Base-by-base conservation (phyloP, 768 basidiomycete genomes). In the Boletus reticulatus region DNA sequence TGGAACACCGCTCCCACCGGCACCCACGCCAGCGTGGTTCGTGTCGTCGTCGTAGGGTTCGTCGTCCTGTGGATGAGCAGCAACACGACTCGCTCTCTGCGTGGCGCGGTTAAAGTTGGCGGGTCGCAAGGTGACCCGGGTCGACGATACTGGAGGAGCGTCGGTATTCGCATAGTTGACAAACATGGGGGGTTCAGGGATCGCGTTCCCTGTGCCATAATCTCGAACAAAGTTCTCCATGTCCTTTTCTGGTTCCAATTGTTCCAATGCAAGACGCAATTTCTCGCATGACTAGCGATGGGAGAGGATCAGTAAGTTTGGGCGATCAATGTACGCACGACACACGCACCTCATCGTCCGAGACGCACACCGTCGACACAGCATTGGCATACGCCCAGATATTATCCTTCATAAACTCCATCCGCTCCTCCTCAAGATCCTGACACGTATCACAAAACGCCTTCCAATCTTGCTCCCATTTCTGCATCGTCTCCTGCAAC, bases 351-450 rank as follows among this genome's bases (percentile, higher is more conserved):
- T 96, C 93, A 63, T 99, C 97, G 67, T 98, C 97, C 12, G 86
- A 77, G 17, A 99, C 95, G 63, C 97, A 98, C 14, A 95, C 90
- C 12, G 89, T 92, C 14, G 95, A 97, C n/a, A 97, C 87, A 1
- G 89, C 88, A 70, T 99, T 99, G 0, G 97, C 94, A 69, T 92
- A 98, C 8, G 85, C 83, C 96, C 97, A 99, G 72, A 97, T 80
- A 62, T 91, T 92, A 68, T 95, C 92, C 74, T 96, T 98, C 77
- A 89, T 86, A 68, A 96, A 92, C 57, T 94, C 92, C 67, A 95
- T 74, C n/a, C 97, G 83, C 55, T 94, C 88, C 63, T 98, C 94
- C 66, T 99, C 97, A 48, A 97, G 74, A 74, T 99, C 97, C 72
- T 99, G 97, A 58, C 92, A 92, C 43, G 83, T 84, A 71, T 99